Percentiles rank a stretch among this genome's conserved stretches.
These are phyloP conservation scores for Mycoemilia scoparia DNA, from an alignment of 192 early-diverging fungal genomes.

Conservation along the genomic window DNA sequence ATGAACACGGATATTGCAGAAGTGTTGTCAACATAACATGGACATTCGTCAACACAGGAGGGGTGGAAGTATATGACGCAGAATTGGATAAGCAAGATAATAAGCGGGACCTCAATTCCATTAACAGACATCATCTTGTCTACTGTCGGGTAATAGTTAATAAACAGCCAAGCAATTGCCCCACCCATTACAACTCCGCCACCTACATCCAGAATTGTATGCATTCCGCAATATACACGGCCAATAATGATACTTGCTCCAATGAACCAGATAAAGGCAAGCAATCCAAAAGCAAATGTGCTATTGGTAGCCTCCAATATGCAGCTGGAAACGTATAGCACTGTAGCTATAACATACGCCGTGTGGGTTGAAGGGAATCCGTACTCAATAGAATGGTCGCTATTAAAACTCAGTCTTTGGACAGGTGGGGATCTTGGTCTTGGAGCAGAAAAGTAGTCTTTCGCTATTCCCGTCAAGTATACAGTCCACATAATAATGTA, in stretches of 20 bases:
- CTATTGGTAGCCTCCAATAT: conserved; percentile 3
- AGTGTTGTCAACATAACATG: conserved; percentile 27
- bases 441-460: conserved; percentile 76
- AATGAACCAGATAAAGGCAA: conserved; percentile 27
- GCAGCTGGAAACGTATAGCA: conserved; percentile 24
- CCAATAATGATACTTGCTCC: conserved; percentile 42
- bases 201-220: conserved; percentile 56
- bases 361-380: conserved; percentile 87
- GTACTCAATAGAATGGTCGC: conserved; percentile 58
- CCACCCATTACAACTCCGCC: conserved; percentile 53
- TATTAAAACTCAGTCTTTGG: conserved; percentile 45
- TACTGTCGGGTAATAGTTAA: conserved; percentile 8
- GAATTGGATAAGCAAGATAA: conserved; percentile 1
- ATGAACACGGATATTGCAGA: conserved; percentile 22
- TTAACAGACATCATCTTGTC: conserved; percentile 15
- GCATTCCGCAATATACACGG: conserved; percentile 76
- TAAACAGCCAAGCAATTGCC: conserved; percentile 28
- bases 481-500: conserved; percentile 27
- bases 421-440: conserved; percentile 68
- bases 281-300: conserved; percentile 5
- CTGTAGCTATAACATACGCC: conserved; percentile 62
- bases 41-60: conserved; percentile 26
- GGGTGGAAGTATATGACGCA: conserved; percentile 8
- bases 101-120: not conserved
- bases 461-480: conserved; percentile 22